Evolutionary conservation across 495 filamentous ascomycete species (phyloP), one percentile per base, ranked within the genome.

Genomic region (Lasiosphaeria ovina): DNA sequence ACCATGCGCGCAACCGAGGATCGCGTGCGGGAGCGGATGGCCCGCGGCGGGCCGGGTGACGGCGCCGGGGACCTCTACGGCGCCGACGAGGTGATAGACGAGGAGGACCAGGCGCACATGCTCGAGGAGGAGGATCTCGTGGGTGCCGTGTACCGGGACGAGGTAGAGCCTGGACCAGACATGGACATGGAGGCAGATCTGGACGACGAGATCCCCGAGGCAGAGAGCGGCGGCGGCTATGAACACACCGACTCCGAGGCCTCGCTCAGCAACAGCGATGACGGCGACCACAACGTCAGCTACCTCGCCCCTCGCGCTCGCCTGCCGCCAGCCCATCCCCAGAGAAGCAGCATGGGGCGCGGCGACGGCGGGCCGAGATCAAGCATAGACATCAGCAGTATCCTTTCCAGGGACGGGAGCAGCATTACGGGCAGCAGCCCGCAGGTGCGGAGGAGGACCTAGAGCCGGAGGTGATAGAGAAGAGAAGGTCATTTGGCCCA

Each of bases 201-300:
- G 5, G 87, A 89, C 68, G 86, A 85, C 42, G 83, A 86, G 61
- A 80, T 89, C 33, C 87, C 87, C 35, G 86, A 88, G 62, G 87
- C 85, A 14, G 80, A 80, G 53, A 72, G 63, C 42, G 49, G 72
- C 50, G 83, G 80, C 5, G 81, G 82, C 61, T 90, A 89, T 66
- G 84, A 90, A 74, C 91, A 96, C 66, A 96, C 91, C 24, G 91
- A 96, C 74, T 91, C 89, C 6, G 90, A 93, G 63, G 82, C 80
- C n/a, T 85, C 87, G 58, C 72, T 89, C 24, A 76, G 66, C 47
- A 79, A 68, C 63, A 74, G 74, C 35, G 79, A 71, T 2, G 62
- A 64, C 36, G 67, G 51, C 36, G 33, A 32, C 4, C 63, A 59
- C 4, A 53, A 69, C 31, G 36, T 67, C 17, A 71, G 70, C 50